phyloP scores from a whole-genome alignment of 169 alveolate genomes.

The Fabrea salina region DNA sequence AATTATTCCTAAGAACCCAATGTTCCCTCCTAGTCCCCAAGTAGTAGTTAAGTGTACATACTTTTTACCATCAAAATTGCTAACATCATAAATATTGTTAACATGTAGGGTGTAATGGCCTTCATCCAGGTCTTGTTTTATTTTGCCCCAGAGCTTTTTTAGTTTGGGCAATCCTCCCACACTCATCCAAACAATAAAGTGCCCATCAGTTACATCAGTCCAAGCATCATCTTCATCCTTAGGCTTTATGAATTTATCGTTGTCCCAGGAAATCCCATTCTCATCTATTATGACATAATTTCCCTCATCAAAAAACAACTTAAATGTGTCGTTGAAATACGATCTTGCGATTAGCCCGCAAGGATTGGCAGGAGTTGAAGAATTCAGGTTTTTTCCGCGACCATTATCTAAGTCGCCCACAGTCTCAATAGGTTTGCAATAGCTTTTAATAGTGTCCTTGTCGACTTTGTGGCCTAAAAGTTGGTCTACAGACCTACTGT shows the following conservation, averaged over 20 bases:
- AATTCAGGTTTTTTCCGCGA: neutral
- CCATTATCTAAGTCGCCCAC: neutral
- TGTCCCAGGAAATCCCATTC: constrained; percentile 46
- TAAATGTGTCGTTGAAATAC: constrained; percentile 47
- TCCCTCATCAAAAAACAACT: neutral
- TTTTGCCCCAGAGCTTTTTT: constrained; percentile 67
- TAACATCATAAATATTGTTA: constrained; percentile 55
- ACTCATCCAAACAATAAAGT: constrained; percentile 73
- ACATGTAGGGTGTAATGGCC: constrained; percentile 33
- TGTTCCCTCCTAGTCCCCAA: constrained; percentile 76
- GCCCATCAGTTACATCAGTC: constrained; percentile 57
- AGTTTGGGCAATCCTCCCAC: constrained; percentile 61
- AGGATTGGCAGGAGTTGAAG: constrained; percentile 61
- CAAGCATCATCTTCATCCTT: constrained; percentile 42
- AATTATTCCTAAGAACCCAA: neutral
- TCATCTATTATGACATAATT: constrained; percentile 21
- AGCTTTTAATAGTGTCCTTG: neutral
- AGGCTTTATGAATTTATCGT: neutral
- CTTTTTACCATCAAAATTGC: constrained; percentile 69
- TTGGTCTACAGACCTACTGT: neutral
- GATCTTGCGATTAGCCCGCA: constrained; percentile 81
- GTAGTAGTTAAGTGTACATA: constrained; percentile 64
- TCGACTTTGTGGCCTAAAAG: neutral
- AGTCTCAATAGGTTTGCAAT: neutral
- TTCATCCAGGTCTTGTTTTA: constrained; percentile 37